Percentiles rank a stretch among this genome's conserved stretches.
Evolutionary conservation across 2,329 filamentous ascomycete genomes (phyloP).

Genomic region (Orbilia ellipsospora): DNA sequence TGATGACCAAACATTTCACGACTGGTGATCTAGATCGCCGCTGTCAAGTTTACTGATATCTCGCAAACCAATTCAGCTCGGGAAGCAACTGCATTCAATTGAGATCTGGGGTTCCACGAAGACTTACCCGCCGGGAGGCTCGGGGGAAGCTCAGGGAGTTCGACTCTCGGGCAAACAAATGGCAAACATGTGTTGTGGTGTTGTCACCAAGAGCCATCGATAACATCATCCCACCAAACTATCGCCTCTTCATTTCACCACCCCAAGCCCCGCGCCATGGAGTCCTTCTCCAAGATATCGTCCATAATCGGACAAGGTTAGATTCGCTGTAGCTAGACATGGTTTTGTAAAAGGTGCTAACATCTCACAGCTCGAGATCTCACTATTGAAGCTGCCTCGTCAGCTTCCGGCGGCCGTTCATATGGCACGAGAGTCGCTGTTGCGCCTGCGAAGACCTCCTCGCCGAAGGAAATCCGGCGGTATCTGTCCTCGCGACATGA

Average conservation of each 20-base stretch:
- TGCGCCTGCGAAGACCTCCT: constrained; percentile 73
- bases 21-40: no score
- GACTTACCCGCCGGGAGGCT: no score
- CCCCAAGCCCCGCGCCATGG: constrained; percentile 70
- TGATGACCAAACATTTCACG: no score
- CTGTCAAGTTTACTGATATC: no score
- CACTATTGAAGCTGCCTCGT: constrained; percentile 94
- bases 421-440: constrained; percentile 60
- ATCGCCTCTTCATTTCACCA: not conserved
- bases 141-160: no score
- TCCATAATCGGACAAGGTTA: constrained; percentile 91
- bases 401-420: constrained; percentile 72
- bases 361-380: constrained; percentile 81
- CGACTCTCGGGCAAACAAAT: no score
- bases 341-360: not conserved
- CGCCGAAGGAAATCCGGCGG: constrained; percentile 89
- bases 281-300: constrained; percentile 94
- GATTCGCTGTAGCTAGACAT: not conserved
- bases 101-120: no score
- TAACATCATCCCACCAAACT: constrained; percentile 22
- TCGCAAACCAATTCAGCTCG: no score
- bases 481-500: constrained; percentile 93
- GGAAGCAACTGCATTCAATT: no score
- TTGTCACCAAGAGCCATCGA: not conserved
- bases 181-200: not conserved